Evolutionary conservation across 2,329 filamentous ascomycete species (phyloP).

Genomic region (Apiospora phragmitis): DNA sequence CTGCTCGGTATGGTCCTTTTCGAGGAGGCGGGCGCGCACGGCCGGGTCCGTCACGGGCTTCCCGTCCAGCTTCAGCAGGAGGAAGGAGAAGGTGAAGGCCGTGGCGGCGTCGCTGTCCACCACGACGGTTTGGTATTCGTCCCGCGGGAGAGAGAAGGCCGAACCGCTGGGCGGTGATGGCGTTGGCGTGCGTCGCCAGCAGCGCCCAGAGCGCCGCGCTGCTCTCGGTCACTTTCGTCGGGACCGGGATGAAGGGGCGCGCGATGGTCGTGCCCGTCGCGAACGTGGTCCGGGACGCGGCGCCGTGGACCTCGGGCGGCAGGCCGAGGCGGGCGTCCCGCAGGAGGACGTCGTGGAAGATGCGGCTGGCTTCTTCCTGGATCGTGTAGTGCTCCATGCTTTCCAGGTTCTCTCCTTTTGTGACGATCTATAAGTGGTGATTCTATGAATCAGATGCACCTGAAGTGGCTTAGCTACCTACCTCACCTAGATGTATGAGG

Average conservation of each 20-base stretch:
- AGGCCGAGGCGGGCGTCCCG: constrained; percentile 26
- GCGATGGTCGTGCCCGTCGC: constrained; percentile 22
- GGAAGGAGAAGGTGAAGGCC: constrained; percentile 31
- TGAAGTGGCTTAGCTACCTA: neutral
- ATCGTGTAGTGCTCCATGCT: constrained; percentile 23
- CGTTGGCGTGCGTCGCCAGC: constrained; percentile 29
- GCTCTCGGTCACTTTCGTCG: constrained; percentile 30
- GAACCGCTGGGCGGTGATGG: constrained; percentile 24
- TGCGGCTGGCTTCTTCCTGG: constrained; percentile 30
- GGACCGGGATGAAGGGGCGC: constrained; percentile 29
- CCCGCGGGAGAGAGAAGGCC: no score
- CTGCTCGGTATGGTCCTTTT: constrained; percentile 26
- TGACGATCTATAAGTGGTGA: neutral
- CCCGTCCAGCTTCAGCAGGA: constrained; percentile 26
- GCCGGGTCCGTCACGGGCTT: constrained; percentile 22
- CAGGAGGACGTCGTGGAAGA: constrained; percentile 26
- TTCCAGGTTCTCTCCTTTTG: neutral
- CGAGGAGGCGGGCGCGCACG: constrained; percentile 22
- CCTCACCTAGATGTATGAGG: neutral
- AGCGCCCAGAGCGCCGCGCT: constrained; percentile 33
- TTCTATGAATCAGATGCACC: neutral
- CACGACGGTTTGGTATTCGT: constrained; percentile 21
- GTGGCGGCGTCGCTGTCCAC: constrained; percentile 31
- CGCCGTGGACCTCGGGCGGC: constrained; percentile 22
- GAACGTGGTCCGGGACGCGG: constrained; percentile 26